Evolutionary conservation across 768 basidiomycete species (phyloP).

Genomic region (Trametes sanguinea): DNA sequence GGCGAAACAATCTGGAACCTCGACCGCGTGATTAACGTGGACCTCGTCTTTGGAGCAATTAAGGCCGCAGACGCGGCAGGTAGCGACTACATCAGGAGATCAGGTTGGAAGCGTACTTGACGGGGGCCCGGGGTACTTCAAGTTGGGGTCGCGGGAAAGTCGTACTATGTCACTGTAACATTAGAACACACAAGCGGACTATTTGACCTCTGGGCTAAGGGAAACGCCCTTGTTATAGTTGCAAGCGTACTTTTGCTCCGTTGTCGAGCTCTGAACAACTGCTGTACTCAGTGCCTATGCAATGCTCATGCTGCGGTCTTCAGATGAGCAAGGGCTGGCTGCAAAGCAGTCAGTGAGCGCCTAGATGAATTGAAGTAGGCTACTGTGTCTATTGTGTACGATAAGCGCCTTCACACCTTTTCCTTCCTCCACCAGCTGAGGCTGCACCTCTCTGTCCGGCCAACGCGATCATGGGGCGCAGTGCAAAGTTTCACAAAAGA

Average conservation of each 20-base stretch:
- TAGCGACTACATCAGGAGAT: slow-evolving; percentile 27
- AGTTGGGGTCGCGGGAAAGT: not conserved
- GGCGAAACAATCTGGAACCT: slow-evolving; percentile 37
- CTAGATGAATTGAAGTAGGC: no score
- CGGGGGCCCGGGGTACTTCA: no score
- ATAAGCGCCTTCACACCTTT: not conserved
- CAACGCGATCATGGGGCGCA: slow-evolving; percentile 53
- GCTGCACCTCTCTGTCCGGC: not conserved
- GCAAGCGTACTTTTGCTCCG: no score
- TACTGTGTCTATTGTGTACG: no score
- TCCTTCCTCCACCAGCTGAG: not conserved
- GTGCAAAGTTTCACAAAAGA: slow-evolving; percentile 67
- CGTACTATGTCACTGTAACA: not conserved
- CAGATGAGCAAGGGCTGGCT: no score
- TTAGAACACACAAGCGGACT: no score
- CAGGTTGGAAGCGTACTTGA: slow-evolving; percentile 23
- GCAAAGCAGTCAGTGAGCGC: no score
- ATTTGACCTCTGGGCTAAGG: no score
- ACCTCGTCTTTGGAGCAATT: slow-evolving; percentile 32
- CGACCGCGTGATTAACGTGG: slow-evolving; percentile 31
- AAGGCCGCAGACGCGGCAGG: slow-evolving; percentile 34
- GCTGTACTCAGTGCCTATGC: no score
- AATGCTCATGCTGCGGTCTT: no score
- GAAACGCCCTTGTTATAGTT: no score
- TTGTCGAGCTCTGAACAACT: no score